Conservation (phyloP, 2,329 filamentous ascomycete species). For the Akanthomyces dipterigenus region DNA sequence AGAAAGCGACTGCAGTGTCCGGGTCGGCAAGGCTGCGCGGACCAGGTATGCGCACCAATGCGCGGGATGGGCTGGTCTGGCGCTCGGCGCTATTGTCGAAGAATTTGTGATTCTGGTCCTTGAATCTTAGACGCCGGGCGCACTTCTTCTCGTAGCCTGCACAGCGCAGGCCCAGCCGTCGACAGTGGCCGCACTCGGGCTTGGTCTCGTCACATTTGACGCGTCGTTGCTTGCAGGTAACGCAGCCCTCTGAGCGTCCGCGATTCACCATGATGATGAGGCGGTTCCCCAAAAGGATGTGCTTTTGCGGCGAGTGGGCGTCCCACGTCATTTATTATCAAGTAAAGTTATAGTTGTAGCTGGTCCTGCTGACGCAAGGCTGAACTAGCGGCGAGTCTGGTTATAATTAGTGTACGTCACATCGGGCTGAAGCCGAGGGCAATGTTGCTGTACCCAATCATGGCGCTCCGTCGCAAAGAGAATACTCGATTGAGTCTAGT, state of each 20-base stretch:
- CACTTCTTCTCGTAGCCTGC: background rate
- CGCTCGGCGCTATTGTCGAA: background rate
- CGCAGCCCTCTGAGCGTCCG: slow-evolving; percentile 12
- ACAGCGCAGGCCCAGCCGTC: slow-evolving; percentile 7
- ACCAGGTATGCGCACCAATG: background rate
- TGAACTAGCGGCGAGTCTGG: background rate
- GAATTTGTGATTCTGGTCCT: background rate
- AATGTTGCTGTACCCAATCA: background rate
- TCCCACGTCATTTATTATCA: background rate
- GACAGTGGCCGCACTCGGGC: slow-evolving; percentile 18
- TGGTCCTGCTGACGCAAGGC: background rate
- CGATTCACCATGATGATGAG: background rate
- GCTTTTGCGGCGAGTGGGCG: background rate
- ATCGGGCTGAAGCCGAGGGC: background rate
- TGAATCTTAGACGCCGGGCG: background rate
- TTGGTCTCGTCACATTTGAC: slow-evolving; percentile 26
- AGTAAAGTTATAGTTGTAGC: background rate
- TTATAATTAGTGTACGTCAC: too few relatives aligned
- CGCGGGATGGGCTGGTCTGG: background rate
- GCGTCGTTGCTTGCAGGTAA: slow-evolving; percentile 21
- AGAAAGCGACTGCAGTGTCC: slow-evolving; percentile 11
- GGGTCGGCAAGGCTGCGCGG: background rate
- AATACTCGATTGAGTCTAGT: background rate
- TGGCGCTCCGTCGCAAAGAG: background rate
- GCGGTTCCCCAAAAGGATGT: background rate